Base-by-base conservation (phyloP, 2,329 filamentous ascomycete genomes). In the Ceratocystis cubensis region DNA sequence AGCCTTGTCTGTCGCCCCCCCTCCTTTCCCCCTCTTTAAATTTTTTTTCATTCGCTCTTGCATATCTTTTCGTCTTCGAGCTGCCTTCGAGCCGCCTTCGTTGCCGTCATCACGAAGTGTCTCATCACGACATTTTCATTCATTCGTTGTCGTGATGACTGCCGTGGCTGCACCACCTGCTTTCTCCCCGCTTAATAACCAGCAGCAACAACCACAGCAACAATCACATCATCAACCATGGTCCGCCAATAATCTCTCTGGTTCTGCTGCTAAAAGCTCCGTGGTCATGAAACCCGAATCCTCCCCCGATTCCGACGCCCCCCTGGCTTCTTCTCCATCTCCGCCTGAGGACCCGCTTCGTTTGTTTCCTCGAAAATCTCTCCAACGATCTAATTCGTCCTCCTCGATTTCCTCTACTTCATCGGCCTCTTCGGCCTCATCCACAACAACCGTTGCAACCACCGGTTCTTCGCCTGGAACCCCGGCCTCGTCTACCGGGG, bases 321-420 rank as follows among this genome's bases (percentile, higher is more conserved):
- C 22, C n/a, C n/a, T 22, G 48, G 63, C 50, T 59, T 65, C 56
- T 20, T 63, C 56, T 71, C 50, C 50, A 44, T 46, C 64, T 72
- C 79, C 83, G 79, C 82, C 87, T 74, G 91, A 96, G 79, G 90
- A 96, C 77, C 85, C 20, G 50, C 50, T 88, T 71, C 85, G 88
- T 76, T 92, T 96, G 84, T 90, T 95, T 75, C 89, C 90, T 73
- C 89, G 91, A 72, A 96, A 96, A 79, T 86, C 83, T 74, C 82
- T 91, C 69, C 89, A 93, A 75, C 86, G 93, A 75, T 88, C 88
- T 73, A 96, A 91, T 80, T 97, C 93, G 45, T 94, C 91, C 67
- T 96, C 91, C 3, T 96, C 92, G 59, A 81, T 95, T 70, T 88
- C 89, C 15, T 84, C 85, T 63, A 83, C 79, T 50, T 78, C 81